Base-by-base conservation (phyloP, 2,329 filamentous ascomycete species). In the Aureobasidium sp. region DNA sequence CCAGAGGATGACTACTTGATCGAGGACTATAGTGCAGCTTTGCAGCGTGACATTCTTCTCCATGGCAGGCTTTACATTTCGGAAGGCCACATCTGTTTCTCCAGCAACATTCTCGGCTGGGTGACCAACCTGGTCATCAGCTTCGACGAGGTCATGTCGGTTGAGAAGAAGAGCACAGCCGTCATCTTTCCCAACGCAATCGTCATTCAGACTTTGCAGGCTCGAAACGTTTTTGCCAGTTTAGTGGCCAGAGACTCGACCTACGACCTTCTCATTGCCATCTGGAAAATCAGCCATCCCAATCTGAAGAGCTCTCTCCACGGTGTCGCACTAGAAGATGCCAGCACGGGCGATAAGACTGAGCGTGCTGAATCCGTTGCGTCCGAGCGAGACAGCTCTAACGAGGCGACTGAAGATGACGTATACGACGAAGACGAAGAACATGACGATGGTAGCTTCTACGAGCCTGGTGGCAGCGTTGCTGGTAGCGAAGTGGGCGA, bases 101-200 rank as follows among this genome's bases (percentile, higher is more conserved):
- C 92, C 69, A 97, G 94, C 78, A 99, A 99, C 71, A 99, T 99
- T 65, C 83, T 99, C 49, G 94, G 94, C 58, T 99, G 94, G 94
- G 89, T 95, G 23, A 99, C 94, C 0, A 99, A 94, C 1, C 79
- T 99, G 43, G 93, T 99, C 57, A 96, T 99, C 78, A 95, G 91
- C 73, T 99, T 99, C 71, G 94, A 99, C 70, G 94, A 99, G 73
- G 90, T 99, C 61, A 90, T 97, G 21, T 91, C 93, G 0, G 89
- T 99, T 8, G 94, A 99, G 75, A 97, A 97, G 77, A 89, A 95
- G 73, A 96, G 86, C 71, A 99, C 94, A 0, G 94, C 94, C 0
- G 81, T 99, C 62, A 80, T 99, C 1, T 97, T 99, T 75, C 95
- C 95, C 62, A 99, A 99, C 70, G 95, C 93, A 4, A 89, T 99